Conservation (phyloP, 2,329 filamentous ascomycete genomes). For the Beauveria medogensis region DNA sequence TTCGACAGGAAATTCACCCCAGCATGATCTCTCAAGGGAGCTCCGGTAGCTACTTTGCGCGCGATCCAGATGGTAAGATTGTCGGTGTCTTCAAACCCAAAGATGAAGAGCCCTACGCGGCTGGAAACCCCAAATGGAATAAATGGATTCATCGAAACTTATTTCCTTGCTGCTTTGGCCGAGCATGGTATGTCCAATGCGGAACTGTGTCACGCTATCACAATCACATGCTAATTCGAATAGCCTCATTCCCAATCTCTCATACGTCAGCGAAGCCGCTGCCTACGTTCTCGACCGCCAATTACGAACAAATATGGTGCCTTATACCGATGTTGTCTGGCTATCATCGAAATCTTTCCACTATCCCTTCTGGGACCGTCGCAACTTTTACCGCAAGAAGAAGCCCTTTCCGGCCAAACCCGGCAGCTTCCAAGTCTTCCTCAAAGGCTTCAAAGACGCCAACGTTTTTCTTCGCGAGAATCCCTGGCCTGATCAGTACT, state of each 20-base stretch:
- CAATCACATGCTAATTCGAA: slow-evolving; percentile 11
- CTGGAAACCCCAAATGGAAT: slow-evolving; percentile 97
- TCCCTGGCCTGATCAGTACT: slow-evolving; percentile 90
- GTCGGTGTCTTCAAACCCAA: slow-evolving; percentile 99
- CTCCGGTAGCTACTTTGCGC: slow-evolving; percentile 95
- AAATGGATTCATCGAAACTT: slow-evolving; percentile 99
- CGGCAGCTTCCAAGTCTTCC: slow-evolving; percentile 94
- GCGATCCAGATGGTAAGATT: slow-evolving; percentile 84
- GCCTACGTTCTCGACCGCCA: slow-evolving; percentile 92
- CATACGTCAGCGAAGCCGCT: slow-evolving; percentile 94
- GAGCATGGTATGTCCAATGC: slow-evolving; percentile 61
- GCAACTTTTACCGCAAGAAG: slow-evolving; percentile 79
- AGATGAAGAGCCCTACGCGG: slow-evolving; percentile 96
- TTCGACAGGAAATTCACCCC: slow-evolving; percentile 84
- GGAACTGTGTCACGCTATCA: not conserved
- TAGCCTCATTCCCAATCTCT: slow-evolving; percentile 88
- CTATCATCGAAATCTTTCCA: slow-evolving; percentile 95
- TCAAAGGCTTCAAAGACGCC: slow-evolving; percentile 95
- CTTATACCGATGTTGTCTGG: slow-evolving; percentile 91
- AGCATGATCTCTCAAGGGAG: slow-evolving; percentile 96
- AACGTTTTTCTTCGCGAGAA: slow-evolving; percentile 92
- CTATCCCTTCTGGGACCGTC: slow-evolving; percentile 94
- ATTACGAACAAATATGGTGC: slow-evolving; percentile 83
- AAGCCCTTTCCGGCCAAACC: slow-evolving; percentile 82
- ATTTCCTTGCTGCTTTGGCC: slow-evolving; percentile 94